A percentile compares a stretch with the other conserved stretches of the same genome.
Evolutionary conservation across 495 filamentous ascomycete species (phyloP).

Genomic region (Xylaria telfairii): DNA sequence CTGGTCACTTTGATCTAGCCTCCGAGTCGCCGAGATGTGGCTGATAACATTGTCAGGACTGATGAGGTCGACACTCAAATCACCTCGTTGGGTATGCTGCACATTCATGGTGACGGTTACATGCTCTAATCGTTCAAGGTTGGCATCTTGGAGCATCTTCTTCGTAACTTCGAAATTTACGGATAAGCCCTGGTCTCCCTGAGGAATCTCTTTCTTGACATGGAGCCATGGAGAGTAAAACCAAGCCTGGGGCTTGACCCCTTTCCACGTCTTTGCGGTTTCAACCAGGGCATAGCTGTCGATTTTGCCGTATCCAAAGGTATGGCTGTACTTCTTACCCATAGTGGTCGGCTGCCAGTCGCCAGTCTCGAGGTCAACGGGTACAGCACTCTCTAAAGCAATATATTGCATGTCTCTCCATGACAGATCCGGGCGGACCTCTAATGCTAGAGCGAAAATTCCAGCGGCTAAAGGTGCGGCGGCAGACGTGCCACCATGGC

Average conservation of each 20-base stretch:
- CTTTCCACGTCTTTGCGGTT: slow-evolving; percentile 80
- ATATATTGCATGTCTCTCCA: slow-evolving; percentile 97
- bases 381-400: slow-evolving; percentile 81
- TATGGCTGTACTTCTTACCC: slow-evolving; percentile 88
- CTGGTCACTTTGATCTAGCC: slow-evolving; percentile 61
- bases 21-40: slow-evolving; percentile 78
- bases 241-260: slow-evolving; percentile 98
- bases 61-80: slow-evolving; percentile 90
- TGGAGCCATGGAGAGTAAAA: slow-evolving; percentile 90
- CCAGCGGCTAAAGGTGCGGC: slow-evolving; percentile 92
- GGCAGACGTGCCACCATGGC: slow-evolving; percentile 95
- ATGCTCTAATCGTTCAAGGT: slow-evolving; percentile 86
- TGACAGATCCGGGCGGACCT: slow-evolving; percentile 82
- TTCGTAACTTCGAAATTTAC: slow-evolving; percentile 78
- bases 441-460: slow-evolving; percentile 88
- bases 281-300: slow-evolving; percentile 88
- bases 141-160: slow-evolving; percentile 78
- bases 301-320: slow-evolving; percentile 93
- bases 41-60: slow-evolving; percentile 83
- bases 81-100: slow-evolving; percentile 81
- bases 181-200: slow-evolving; percentile 81
- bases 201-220: slow-evolving; percentile 83
- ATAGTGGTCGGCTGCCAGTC: slow-evolving; percentile 78
- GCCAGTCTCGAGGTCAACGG: slow-evolving; percentile 74
- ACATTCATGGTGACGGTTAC: slow-evolving; percentile 98